Conservation (phyloP, 2,329 filamentous ascomycete genomes). For the Drechslerella stenobrocha region DNA sequence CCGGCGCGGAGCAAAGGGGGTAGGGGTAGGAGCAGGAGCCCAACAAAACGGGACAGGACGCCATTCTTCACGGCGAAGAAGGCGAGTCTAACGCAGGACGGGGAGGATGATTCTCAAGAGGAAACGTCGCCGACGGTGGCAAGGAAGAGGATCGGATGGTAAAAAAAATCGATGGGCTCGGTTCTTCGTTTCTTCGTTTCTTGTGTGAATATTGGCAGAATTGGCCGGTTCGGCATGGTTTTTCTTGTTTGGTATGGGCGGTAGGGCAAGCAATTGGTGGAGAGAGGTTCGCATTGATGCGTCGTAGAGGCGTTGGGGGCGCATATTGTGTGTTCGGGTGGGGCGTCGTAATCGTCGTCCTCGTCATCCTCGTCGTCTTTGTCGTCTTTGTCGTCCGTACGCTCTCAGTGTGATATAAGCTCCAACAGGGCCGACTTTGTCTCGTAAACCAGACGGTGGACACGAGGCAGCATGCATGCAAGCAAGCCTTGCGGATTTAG, state of each 20-base stretch:
- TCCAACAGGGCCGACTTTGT: no score
- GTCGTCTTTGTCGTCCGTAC: no score
- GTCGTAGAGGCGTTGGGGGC: no score
- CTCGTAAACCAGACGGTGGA: no score
- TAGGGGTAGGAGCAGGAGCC: constrained; percentile 30
- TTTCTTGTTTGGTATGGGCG: background rate
- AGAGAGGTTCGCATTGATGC: no score
- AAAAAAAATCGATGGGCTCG: background rate
- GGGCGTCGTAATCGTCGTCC: no score
- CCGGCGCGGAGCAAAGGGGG: constrained; percentile 11
- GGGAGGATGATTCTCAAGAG: constrained; percentile 22
- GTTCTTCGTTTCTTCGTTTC: constrained; percentile 1
- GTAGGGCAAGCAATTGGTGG: no score
- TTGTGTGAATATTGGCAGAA: background rate
- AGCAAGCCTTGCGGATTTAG: no score
- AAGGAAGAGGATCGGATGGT: constrained; percentile 17
- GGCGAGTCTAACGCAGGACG: constrained; percentile 8
- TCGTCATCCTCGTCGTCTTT: no score
- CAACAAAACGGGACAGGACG: constrained; percentile 27
- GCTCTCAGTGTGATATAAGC: no score
- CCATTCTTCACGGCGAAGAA: constrained; percentile 44
- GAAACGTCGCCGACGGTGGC: constrained; percentile 20
- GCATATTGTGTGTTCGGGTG: no score
- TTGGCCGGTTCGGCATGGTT: background rate
- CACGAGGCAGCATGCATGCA: no score